Evolutionary conservation across 805 yeast species (phyloP), one percentile per base, ranked within the genome.

Genomic region (Ogataea sp.): DNA sequence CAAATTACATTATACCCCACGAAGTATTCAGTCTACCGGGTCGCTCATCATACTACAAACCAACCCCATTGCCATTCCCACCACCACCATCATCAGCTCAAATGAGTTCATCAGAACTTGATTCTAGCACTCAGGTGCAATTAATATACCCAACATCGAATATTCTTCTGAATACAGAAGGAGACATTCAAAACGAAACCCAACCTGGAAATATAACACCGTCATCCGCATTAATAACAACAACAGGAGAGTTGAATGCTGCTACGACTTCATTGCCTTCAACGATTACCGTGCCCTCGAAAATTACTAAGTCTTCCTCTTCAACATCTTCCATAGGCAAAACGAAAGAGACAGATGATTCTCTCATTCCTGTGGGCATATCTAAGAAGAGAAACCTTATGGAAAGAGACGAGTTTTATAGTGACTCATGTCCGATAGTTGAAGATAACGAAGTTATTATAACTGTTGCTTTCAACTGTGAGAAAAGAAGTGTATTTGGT

Each of bases 401-500:
- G 15, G 8, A 32, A 32, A 32, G 16, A 32, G 34, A 29, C 5
- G 16, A 13, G 10, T 8, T 29, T n/a, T 28, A 34, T n/a, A 18
- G n/a, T 11, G 39, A 40, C 16, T 41, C 50, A 44, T 49, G 66
- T 50, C 52, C 75, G 35, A 43, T 65, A 23, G 43, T 35, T 20
- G 31, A 34, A 9, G 47, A 50, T 15, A 52, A 61, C 24, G 45
- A 45, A 18, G 45, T 61, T 31, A 49, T 43, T 11, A 43, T 64
- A 20, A 44, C 44, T 16, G 47, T 58, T 28, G 41, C 56, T 5
- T 43, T 53, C 11, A 24, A 44, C 9, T 51, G 55, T 16, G 47
- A 49, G 1, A 32, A 43, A 6, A 40, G 51, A 14, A 61, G 65
- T 14, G 52, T 55, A 5, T 56, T 73, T 38, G 78, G 79, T 0